Base-by-base conservation (phyloP, 495 filamentous ascomycete species). In the Glarea lozoyensis region DNA sequence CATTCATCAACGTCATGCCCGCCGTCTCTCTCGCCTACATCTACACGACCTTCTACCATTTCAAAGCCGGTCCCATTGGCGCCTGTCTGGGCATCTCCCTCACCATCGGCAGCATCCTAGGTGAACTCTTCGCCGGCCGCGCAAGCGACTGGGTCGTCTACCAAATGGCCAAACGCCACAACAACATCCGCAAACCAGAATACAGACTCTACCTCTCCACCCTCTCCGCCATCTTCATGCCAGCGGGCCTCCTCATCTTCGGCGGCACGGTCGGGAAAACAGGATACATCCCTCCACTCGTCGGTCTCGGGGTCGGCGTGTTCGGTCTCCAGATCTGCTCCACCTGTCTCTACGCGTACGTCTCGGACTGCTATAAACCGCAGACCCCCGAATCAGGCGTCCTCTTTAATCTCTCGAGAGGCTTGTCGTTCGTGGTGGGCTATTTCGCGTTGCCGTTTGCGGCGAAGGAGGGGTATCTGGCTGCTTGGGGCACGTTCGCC, bases 281-380 rank as follows among this genome's bases (percentile, higher is more conserved):
- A 2, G 16, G 23, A 10, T 40, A 32, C 23, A 31, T 43, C 10
- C 23, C 41, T 15, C 50, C 57, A 0, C 54, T 58, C 4, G 23
- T 66, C 4, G 61, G 63, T 15, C 60, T 64, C 20, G 43, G 32
- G 3, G 59, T 63, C 15, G 60, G 53, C 3, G 55, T 53, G 9
- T 56, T 66, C 33, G 63, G 63, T 2, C 45, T 64, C 16, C 61
- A 66, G 45, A 58, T 61, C 15, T 50, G 52, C 12, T 45, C 46
- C 5, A 64, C 63, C 0, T 49, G 45, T 9, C 49, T 60, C 0
- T 64, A 56, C 40, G 49, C 60, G 10, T 67, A 64, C 40, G 40
- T 52, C 12, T 57, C 57, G 4, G 60, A 69, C 40, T 62, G 60
- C 45, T 68, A 70, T 42, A 62, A 63, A 45, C 61, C 65, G 15